phyloP scores from a whole-genome alignment of 495 filamentous ascomycete genomes.

The Penicillium diatomitis region DNA sequence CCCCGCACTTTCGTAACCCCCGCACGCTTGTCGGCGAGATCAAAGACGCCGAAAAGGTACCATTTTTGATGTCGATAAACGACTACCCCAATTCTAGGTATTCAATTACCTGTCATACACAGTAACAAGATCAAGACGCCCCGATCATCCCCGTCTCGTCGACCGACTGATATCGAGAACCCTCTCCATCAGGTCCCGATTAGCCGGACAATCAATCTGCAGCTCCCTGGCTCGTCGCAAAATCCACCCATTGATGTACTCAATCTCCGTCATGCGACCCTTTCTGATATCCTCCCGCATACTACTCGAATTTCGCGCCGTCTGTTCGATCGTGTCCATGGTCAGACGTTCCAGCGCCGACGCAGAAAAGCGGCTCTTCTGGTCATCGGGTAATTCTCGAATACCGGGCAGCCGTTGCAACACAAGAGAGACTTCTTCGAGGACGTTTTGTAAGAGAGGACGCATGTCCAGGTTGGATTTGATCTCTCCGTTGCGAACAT shows the following conservation, averaged over 20 bases:
- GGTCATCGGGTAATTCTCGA: conserved; percentile 36
- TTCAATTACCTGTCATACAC: too few species aligned
- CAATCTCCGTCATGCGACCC: conserved; percentile 57
- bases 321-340: conserved; percentile 46
- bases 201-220: conserved; percentile 46
- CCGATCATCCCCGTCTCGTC: neutral
- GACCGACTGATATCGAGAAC: conserved; percentile 39
- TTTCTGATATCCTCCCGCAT: conserved; percentile 66
- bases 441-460: conserved; percentile 40
- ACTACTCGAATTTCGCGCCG: conserved; percentile 54
- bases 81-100: too few species aligned
- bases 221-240: conserved; percentile 49
- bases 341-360: conserved; percentile 41
- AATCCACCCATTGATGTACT: conserved; percentile 71
- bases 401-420: conserved; percentile 51
- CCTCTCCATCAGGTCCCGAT: conserved; percentile 45
- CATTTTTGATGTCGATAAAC: too few species aligned
- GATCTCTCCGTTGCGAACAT: conserved; percentile 58
- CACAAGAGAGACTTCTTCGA: conserved; percentile 45
- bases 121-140: too few species aligned
- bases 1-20: too few species aligned
- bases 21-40: too few species aligned
- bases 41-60: too few species aligned
- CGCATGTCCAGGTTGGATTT: conserved; percentile 41
- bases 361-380: conserved; percentile 30